Conservation (phyloP, 2,329 filamentous ascomycete species). For the Cladobotryum mycophilum region DNA sequence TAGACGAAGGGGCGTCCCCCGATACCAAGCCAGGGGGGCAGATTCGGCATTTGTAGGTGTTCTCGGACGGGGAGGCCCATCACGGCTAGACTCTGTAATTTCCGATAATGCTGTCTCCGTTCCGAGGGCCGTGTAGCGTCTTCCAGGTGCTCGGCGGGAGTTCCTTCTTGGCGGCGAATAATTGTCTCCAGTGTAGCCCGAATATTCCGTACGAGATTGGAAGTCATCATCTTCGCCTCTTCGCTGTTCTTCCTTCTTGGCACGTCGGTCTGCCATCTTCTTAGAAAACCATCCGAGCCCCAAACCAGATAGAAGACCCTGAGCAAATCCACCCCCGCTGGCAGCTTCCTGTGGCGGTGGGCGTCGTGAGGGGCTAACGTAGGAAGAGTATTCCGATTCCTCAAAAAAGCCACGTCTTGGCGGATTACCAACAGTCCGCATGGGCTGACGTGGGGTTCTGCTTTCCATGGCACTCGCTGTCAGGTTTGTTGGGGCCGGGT, state of each 20-base stretch:
- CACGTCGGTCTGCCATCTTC: slow-evolving; percentile 52
- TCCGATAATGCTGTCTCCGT: slow-evolving; percentile 25
- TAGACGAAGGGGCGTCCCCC: slow-evolving; percentile 25
- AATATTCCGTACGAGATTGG: slow-evolving; percentile 55
- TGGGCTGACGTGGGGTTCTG: slow-evolving; percentile 33
- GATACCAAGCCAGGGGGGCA: slow-evolving; percentile 18
- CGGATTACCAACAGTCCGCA: slow-evolving; percentile 34
- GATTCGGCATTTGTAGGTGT: slow-evolving; percentile 16
- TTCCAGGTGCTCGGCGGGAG: slow-evolving; percentile 22
- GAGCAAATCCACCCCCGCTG: slow-evolving; percentile 43
- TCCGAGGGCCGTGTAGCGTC: slow-evolving; percentile 26
- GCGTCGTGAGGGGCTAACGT: slow-evolving; percentile 56
- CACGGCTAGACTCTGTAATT: slow-evolving; percentile 30
- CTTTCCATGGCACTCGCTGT: slow-evolving; percentile 40
- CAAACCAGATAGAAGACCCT: slow-evolving; percentile 54
- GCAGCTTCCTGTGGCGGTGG: slow-evolving; percentile 36
- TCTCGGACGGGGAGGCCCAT: slow-evolving; percentile 17
- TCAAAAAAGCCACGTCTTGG: slow-evolving; percentile 39
- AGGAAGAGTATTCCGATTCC: slow-evolving; percentile 54
- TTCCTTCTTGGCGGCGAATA: slow-evolving; percentile 41
- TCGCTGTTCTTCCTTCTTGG: slow-evolving; percentile 43
- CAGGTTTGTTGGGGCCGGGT: slow-evolving; percentile 37
- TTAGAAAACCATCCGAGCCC: slow-evolving; percentile 64
- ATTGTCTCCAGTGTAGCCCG: slow-evolving; percentile 64
- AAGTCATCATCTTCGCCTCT: slow-evolving; percentile 44